Evolutionary conservation across 2,329 filamentous ascomycete species (phyloP).

Genomic region (Aureobasidium sp.): DNA sequence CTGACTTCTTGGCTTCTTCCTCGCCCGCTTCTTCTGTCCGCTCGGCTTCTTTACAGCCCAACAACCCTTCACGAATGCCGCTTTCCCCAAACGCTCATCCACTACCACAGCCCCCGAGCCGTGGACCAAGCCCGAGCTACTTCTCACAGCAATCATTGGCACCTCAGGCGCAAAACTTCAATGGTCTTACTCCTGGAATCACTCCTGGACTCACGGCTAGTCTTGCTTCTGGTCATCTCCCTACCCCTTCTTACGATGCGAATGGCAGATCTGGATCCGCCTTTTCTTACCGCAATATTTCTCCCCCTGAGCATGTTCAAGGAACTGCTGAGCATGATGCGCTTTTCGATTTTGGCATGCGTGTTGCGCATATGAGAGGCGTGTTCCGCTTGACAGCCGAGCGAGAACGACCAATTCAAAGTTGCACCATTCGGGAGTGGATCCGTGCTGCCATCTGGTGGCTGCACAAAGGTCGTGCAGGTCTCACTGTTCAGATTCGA

Average conservation of each 20-base stretch:
- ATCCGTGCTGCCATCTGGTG: slow-evolving; percentile 74
- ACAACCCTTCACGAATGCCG: not conserved
- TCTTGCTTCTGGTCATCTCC: not conserved
- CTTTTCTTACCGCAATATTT: not conserved
- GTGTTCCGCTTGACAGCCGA: slow-evolving; percentile 74
- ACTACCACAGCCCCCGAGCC: not conserved
- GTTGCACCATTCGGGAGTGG: slow-evolving; percentile 50
- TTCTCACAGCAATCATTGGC: slow-evolving; percentile 1
- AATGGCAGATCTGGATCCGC: not conserved
- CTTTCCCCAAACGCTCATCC: not conserved
- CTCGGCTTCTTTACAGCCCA: not conserved
- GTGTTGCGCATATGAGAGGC: slow-evolving; percentile 65
- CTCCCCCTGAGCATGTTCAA: slow-evolving; percentile 17
- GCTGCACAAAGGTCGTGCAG: slow-evolving; percentile 74
- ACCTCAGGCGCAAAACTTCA: not conserved
- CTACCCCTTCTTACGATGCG: not conserved
- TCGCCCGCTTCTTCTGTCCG: not conserved
- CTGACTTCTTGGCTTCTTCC: not conserved
- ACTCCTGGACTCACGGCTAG: not conserved
- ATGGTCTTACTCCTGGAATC: not conserved
- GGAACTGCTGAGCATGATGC: slow-evolving; percentile 50
- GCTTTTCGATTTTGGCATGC: slow-evolving; percentile 57
- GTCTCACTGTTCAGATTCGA: slow-evolving; percentile 63
- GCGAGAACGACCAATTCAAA: slow-evolving; percentile 55
- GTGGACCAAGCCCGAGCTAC: not conserved